A percentile compares a stretch with the other conserved stretches of the same genome.
These are phyloP conservation scores for Populus tremula DNA, from an alignment of 345 rosid genomes.

Conservation along the genomic window DNA sequence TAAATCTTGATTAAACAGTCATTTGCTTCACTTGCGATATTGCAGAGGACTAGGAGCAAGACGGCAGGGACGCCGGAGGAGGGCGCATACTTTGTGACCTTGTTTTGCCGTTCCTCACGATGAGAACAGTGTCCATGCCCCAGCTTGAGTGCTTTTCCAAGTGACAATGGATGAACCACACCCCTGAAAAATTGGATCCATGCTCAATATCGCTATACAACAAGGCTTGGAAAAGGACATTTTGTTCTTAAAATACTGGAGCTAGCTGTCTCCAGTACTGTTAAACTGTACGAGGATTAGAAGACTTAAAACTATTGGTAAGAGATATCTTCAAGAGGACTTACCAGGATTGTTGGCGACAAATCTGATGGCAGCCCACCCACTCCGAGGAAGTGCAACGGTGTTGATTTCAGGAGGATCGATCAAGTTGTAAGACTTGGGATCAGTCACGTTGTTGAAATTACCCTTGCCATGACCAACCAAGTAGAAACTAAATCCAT, in stretches of 20 bases:
- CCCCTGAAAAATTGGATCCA: constrained; percentile 2
- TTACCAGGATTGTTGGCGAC: constrained; percentile 17
- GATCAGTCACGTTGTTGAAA: constrained; percentile 25
- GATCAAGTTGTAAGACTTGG: constrained; percentile 25
- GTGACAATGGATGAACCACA: constrained; percentile 20
- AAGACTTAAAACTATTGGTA: background rate
- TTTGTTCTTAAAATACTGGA: no score
- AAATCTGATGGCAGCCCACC: constrained; percentile 23
- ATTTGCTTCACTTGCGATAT: no score
- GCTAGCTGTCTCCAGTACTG: background rate
- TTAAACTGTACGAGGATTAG: background rate
- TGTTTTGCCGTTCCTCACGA: constrained; percentile 10
- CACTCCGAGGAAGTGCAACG: constrained; percentile 7
- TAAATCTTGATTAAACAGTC: no score
- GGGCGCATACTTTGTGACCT: background rate
- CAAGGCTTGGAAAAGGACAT: background rate
- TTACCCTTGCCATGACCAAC: constrained; percentile 41
- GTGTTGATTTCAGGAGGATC: constrained; percentile 46
- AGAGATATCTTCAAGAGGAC: background rate
- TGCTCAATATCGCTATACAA: background rate
- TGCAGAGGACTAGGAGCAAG: background rate
- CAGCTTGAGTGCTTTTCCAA: constrained; percentile 16
- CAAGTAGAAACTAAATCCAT: constrained; percentile 44
- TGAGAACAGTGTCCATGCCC: constrained; percentile 22
- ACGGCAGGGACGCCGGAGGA: constrained; percentile 38